A percentile compares a stretch with the other conserved stretches of the same genome.
These are phyloP conservation scores for Erigeron canadensis DNA, from an alignment of 129 eudicot genomes.

Conservation along the genomic window DNA sequence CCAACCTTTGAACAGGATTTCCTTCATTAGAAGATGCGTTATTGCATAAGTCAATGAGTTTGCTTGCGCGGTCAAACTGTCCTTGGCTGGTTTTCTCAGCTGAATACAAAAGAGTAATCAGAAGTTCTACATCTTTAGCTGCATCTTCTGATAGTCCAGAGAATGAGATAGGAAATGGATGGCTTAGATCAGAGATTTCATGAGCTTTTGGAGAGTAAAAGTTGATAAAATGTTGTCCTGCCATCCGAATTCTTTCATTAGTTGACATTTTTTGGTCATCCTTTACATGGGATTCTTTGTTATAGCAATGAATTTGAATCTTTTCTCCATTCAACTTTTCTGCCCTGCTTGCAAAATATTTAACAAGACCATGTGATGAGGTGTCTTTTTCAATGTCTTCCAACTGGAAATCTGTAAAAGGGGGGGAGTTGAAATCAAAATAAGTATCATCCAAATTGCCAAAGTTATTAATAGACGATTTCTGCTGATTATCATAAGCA, in stretches of 20 bases:
- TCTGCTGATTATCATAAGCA: constrained; percentile 15
- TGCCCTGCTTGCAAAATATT: constrained; percentile 16
- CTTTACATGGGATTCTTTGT: not conserved
- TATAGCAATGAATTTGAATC: not conserved
- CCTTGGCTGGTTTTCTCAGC: constrained; percentile 48
- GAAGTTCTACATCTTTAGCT: constrained; percentile 32
- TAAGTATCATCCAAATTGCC: not conserved
- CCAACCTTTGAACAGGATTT: constrained; percentile 39
- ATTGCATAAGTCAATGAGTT: constrained; percentile 36
- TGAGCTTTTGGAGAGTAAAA: constrained; percentile 13
- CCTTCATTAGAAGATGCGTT: constrained; percentile 26
- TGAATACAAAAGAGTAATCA: constrained; percentile 40
- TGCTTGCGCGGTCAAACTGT: constrained; percentile 30
- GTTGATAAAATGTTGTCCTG: constrained; percentile 33
- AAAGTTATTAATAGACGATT: not conserved
- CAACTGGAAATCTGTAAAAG: not conserved
- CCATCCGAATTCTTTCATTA: constrained; percentile 32
- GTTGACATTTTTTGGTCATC: constrained; percentile 20
- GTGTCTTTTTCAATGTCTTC: not conserved
- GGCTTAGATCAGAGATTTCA: not conserved
- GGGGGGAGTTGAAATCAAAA: constrained; percentile 24
- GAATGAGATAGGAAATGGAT: constrained; percentile 13
- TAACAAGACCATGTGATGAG: constrained; percentile 14
- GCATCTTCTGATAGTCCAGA: constrained; percentile 34
- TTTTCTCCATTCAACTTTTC: constrained; percentile 30